Base-by-base conservation (phyloP, 1,284 basidiomycete genomes). In the Earliella scabrosa region DNA sequence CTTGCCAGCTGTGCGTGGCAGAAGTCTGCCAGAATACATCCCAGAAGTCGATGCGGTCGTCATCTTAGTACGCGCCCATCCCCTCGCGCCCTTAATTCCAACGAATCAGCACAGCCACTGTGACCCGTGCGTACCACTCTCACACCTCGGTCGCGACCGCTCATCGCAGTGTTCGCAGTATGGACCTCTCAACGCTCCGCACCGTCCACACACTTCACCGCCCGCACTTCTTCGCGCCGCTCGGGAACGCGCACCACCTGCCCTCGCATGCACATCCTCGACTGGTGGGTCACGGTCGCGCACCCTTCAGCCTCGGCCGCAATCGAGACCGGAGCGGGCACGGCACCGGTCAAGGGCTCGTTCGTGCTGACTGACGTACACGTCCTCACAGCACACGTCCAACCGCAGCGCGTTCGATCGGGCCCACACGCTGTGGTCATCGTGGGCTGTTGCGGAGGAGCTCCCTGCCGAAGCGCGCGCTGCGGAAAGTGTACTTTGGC, bases 31-130 rank as follows among this genome's bases (percentile, higher is more conserved):
- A n/a, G n/a, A n/a, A n/a, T n/a, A 88, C 1, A 75, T 90, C 23
- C 87, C 88, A 0, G 77, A 83, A 26, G 70, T 91, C 20, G 87
- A 90, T 66, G 80, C 81, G 1, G 78, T 90, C 27, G 82, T 87
- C 13, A 82, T 88, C 56, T 82, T 80, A 44, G 56, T 52, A 79
- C 71, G 14, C 21, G 45, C n/a, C 35, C 48, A 35, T 20, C 35
- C 35, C 48, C 6, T 18, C 18, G 13, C 9, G 11, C 13, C 32
- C n/a, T n/a, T n/a, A n/a, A 29, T 43, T 4, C 16, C 4, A 32
- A 36, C 23, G n/a, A 14, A 21, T 29, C 58, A 81, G 81, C 87
- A 90, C 66, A 85, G 88, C 63, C 87, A 89, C 68, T 89, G 88
- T 61, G 87, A 89, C 70, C 88, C 85, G 82, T 85, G 60, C 58